Percentiles rank a stretch among this genome's conserved stretches.
Conservation (phyloP, 495 filamentous ascomycete species). For the Evernia prunastri region DNA sequence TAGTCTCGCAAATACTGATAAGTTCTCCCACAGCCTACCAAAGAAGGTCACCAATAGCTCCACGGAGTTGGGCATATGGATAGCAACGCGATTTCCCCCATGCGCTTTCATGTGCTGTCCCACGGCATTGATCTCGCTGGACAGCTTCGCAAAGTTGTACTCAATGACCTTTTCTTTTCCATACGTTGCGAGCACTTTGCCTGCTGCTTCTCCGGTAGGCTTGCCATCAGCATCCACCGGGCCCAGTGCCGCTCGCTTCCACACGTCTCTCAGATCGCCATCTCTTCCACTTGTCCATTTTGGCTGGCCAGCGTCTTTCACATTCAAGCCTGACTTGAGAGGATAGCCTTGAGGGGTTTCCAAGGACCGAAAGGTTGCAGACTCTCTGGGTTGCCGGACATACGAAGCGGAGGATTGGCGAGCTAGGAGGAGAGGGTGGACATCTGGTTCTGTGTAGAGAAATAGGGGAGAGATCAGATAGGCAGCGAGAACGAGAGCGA, state of each 20-base stretch:
- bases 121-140: slow-evolving; percentile 79
- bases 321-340: slow-evolving; percentile 72
- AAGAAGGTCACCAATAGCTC: slow-evolving; percentile 74
- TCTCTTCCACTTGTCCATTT: slow-evolving; percentile 76
- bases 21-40: slow-evolving; percentile 36
- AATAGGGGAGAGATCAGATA: slow-evolving; percentile 59
- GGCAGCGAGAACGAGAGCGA: slow-evolving; percentile 52
- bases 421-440: slow-evolving; percentile 82
- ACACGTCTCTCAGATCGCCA: slow-evolving; percentile 89
- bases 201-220: slow-evolving; percentile 53
- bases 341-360: slow-evolving; percentile 80
- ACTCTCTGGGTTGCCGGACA: slow-evolving; percentile 78
- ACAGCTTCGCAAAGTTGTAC: slow-evolving; percentile 63
- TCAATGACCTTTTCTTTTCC: slow-evolving; percentile 68
- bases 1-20: slow-evolving; percentile 26
- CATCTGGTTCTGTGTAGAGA: slow-evolving; percentile 67
- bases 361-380: slow-evolving; percentile 70
- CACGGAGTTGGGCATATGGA: slow-evolving; percentile 90
- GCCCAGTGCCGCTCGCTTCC: slow-evolving; percentile 68
- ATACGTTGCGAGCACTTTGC: slow-evolving; percentile 73
- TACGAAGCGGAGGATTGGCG: slow-evolving; percentile 71
- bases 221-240: slow-evolving; percentile 52
- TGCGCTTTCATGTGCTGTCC: slow-evolving; percentile 64
- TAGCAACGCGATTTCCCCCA: slow-evolving; percentile 69
- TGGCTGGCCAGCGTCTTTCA: slow-evolving; percentile 74